phyloP scores from a whole-genome alignment of 2,329 filamentous ascomycete genomes.

The Ophidiomyces ophidiicola region DNA sequence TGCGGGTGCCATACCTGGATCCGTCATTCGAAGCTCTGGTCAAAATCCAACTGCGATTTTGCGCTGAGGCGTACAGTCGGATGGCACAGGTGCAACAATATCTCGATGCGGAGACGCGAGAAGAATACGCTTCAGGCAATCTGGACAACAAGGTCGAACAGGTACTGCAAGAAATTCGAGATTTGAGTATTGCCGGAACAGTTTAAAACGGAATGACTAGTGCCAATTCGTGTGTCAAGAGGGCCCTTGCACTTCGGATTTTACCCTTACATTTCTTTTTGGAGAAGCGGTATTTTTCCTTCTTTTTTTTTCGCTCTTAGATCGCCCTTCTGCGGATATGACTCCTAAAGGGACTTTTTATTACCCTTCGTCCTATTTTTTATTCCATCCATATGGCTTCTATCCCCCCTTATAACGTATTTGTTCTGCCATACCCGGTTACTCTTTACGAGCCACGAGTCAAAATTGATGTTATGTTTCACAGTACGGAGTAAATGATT shows the following conservation, averaged over 20 bases:
- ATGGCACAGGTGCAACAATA: slow-evolving; percentile 99
- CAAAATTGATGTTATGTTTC: no score
- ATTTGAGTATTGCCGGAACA: slow-evolving; percentile 80
- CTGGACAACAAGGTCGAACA: slow-evolving; percentile 86
- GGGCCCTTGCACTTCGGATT: neutral
- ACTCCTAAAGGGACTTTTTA: neutral
- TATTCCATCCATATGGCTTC: no score
- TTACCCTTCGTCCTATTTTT: neutral
- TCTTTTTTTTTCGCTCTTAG: neutral
- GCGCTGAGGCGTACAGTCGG: slow-evolving; percentile 88
- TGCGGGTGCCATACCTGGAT: slow-evolving; percentile 92
- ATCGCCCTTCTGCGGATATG: no score
- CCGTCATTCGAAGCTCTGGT: slow-evolving; percentile 95
- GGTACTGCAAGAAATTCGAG: slow-evolving; percentile 90
- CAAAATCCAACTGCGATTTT: slow-evolving; percentile 96
- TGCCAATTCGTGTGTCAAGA: neutral
- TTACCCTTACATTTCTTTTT: neutral
- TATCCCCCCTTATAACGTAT: no score
- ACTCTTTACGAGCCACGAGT: no score
- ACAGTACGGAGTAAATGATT: no score
- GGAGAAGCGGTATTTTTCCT: neutral
- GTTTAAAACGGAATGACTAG: slow-evolving; percentile 33
- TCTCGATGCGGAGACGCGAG: slow-evolving; percentile 84
- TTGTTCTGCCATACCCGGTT: no score
- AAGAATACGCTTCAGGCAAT: slow-evolving; percentile 89